Conservation (phyloP, 129 eudicot species). For the Pittosporum tobira region DNA sequence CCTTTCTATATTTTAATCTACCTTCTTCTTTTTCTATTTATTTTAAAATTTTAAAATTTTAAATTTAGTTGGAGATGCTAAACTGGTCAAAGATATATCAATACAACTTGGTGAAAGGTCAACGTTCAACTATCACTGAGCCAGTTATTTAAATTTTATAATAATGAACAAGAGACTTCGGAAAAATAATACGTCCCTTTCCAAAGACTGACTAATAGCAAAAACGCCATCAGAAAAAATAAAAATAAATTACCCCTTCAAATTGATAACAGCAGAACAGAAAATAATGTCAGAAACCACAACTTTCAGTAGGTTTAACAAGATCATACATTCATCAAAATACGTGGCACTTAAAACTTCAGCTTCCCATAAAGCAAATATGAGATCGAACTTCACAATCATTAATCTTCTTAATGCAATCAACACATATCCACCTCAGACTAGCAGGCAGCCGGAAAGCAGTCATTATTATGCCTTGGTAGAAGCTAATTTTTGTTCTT, state of each 20-base stretch:
- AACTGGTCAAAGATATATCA: too few species aligned
- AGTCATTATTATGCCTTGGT: not conserved
- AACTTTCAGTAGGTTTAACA: not conserved
- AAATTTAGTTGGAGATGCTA: not conserved
- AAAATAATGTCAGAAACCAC: not conserved
- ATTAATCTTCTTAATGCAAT: not conserved
- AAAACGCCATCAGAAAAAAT: too few species aligned
- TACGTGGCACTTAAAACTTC: not conserved
- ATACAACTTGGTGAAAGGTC: too few species aligned
- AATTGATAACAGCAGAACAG: not conserved
- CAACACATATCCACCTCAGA: not conserved
- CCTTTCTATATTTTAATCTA: too few species aligned
- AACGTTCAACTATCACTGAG: too few species aligned
- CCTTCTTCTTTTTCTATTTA: too few species aligned
- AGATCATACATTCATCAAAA: conserved; percentile 5
- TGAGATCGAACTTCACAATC: conserved; percentile 8
- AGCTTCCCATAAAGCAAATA: not conserved
- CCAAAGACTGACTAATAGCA: too few species aligned
- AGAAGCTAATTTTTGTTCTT: conserved; percentile 19
- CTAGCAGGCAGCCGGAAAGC: conserved; percentile 3
- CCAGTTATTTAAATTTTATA: too few species aligned
- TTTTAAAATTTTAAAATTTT: too few species aligned
- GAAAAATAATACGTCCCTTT: too few species aligned
- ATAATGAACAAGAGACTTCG: too few species aligned
- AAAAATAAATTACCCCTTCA: not conserved